Conservation (phyloP, 1,284 basidiomycete species). For the Malassezia caprae region DNA sequence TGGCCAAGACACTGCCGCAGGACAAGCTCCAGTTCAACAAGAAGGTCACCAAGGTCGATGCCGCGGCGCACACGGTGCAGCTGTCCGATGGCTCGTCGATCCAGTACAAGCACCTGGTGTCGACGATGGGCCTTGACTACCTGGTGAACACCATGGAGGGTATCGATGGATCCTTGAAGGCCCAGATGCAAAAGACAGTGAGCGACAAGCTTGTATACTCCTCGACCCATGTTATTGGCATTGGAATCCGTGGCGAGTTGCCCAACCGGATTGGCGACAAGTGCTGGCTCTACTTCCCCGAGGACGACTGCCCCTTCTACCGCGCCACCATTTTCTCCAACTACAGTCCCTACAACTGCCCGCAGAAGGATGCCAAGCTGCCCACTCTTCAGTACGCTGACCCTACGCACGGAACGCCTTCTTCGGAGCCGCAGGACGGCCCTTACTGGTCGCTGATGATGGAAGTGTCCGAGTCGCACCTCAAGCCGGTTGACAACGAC, state of each 20-base stretch:
- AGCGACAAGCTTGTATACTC: conserved; percentile 51
- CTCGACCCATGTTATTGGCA: conserved; percentile 53
- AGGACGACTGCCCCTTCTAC: conserved; percentile 54
- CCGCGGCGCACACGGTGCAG: conserved; percentile 48
- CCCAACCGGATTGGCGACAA: conserved; percentile 54
- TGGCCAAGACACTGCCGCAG: conserved; percentile 51
- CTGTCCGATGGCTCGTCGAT: conserved; percentile 51
- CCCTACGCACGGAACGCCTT: conserved; percentile 47
- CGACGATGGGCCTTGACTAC: conserved; percentile 52
- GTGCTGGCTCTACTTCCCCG: conserved; percentile 53
- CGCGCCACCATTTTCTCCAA: conserved; percentile 55
- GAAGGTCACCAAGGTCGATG: conserved; percentile 50
- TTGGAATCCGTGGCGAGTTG: conserved; percentile 52
- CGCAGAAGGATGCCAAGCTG: conserved; percentile 49
- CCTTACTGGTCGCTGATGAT: conserved; percentile 53
- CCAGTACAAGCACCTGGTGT: conserved; percentile 52
- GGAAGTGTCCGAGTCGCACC: conserved; percentile 53
- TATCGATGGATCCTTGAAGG: conserved; percentile 45
- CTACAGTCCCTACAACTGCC: conserved; percentile 54
- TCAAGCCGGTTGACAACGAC: conserved; percentile 52
- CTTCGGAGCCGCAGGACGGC: conserved; percentile 48
- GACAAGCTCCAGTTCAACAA: conserved; percentile 50
- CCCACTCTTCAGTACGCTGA: conserved; percentile 53
- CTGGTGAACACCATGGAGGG: conserved; percentile 49
- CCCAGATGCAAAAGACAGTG: conserved; percentile 47